These are phyloP conservation scores for Penicillium sp. DNA, from an alignment of 2,329 filamentous ascomycete genomes.

Conservation along the genomic window DNA sequence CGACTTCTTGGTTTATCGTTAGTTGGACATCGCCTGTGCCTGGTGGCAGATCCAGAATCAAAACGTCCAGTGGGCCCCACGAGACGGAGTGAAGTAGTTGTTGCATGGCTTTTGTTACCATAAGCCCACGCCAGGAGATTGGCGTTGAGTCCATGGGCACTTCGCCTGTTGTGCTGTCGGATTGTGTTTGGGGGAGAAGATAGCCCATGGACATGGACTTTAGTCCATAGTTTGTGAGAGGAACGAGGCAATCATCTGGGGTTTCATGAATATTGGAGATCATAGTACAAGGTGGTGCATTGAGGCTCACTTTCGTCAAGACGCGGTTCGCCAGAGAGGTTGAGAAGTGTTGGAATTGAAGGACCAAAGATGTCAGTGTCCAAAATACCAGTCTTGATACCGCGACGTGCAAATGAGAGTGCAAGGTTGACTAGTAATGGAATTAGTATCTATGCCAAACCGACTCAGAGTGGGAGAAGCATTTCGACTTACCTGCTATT, in stretches of 20 bases:
- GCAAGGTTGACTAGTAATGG: conserved; percentile 68
- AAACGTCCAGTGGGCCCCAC: conserved; percentile 84
- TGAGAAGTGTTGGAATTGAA: conserved; percentile 86
- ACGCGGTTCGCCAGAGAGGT: conserved; percentile 76
- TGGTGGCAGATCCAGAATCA: conserved; percentile 88
- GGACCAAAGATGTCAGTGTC: conserved; percentile 98
- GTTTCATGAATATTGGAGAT: conserved; percentile 13
- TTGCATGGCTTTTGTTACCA: conserved; percentile 97
- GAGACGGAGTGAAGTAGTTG: conserved; percentile 94
- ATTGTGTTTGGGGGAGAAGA: conserved; percentile 58
- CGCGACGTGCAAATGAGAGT: conserved; percentile 78
- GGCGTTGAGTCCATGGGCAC: conserved; percentile 60
- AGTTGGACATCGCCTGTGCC: conserved; percentile 95
- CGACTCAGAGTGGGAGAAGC: too few relatives aligned
- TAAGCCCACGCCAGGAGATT: conserved; percentile 91
- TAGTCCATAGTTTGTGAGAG: conserved; percentile 89
- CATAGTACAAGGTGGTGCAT: background rate
- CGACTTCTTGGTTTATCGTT: conserved; percentile 92
- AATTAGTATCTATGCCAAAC: background rate
- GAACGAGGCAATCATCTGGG: conserved; percentile 64
- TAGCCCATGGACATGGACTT: conserved; percentile 99
- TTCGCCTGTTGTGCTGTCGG: conserved; percentile 27
- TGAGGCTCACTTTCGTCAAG: conserved; percentile 66
- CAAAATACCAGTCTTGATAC: conserved; percentile 81
- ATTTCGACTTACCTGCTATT: conserved; percentile 65